Percentiles rank a stretch among this genome's conserved stretches.
phyloP scores from a whole-genome alignment of 176 grass and related monocot genomes.

The Tillandsia leiboldiana region DNA sequence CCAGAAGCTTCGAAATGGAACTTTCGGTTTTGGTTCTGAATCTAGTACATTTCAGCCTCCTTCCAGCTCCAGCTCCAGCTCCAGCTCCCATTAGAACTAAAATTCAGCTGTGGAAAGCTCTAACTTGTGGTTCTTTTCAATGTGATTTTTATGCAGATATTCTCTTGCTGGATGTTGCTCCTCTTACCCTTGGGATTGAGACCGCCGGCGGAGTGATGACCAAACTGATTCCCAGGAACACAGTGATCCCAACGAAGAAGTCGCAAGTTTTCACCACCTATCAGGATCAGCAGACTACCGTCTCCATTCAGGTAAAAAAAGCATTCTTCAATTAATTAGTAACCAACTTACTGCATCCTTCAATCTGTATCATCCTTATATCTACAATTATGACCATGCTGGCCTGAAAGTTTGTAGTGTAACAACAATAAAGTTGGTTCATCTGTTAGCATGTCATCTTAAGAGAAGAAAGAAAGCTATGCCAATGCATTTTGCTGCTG shows the following conservation, averaged over 20 bases:
- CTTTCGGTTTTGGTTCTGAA: neutral
- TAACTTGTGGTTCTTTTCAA: neutral
- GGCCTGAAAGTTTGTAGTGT: no score
- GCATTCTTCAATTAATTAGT: no score
- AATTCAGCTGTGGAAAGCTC: neutral
- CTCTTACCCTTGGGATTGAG: conserved; percentile 15
- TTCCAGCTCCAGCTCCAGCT: neutral
- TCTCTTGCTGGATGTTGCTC: conserved; percentile 14
- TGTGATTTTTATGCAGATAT: neutral
- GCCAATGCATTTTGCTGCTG: no score
- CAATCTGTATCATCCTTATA: no score
- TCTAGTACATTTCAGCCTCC: neutral
- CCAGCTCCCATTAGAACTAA: neutral
- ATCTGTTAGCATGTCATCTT: no score
- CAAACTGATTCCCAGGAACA: conserved; percentile 26
- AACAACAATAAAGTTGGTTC: no score
- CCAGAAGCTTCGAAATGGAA: neutral
- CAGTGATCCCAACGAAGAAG: conserved; percentile 20
- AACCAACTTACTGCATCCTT: no score
- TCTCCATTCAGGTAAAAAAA: conserved; percentile 9
- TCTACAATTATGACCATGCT: no score
- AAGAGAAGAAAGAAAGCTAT: no score
- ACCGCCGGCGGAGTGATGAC: conserved; percentile 33
- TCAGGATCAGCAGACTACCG: conserved; percentile 20
- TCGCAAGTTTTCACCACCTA: conserved; percentile 21